Evolutionary conservation across 805 yeast species (phyloP).

Genomic region (Cyberlindnera misumaiensis): DNA sequence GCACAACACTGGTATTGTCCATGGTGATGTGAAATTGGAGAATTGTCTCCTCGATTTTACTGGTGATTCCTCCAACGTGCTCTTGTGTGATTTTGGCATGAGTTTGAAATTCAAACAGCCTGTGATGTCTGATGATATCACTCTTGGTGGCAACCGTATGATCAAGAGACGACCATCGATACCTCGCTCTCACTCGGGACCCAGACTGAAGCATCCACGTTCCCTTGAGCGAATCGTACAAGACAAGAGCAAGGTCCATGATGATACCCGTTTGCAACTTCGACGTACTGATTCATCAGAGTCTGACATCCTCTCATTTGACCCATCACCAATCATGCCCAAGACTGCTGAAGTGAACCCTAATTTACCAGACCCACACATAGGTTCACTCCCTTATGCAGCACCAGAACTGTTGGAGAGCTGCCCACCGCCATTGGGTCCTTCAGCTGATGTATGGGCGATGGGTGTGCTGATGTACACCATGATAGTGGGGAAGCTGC

Average conservation of each 20-base stretch:
- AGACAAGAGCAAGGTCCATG: constrained; percentile 25
- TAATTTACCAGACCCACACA: constrained; percentile 51
- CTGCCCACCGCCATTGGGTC: constrained; percentile 52
- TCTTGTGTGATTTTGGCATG: constrained; percentile 92
- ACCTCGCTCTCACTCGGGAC: constrained; percentile 29
- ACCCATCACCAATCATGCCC: constrained; percentile 12
- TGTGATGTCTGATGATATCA: constrained; percentile 13
- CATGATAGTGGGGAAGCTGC: constrained; percentile 65
- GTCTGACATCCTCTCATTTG: constrained; percentile 8
- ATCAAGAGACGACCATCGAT: constrained; percentile 24
- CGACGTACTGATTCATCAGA: constrained; percentile 1
- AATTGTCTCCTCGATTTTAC: constrained; percentile 46
- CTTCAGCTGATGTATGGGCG: constrained; percentile 86
- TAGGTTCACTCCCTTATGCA: constrained; percentile 90
- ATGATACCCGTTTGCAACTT: constrained; percentile 20
- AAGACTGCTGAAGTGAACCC: constrained; percentile 4
- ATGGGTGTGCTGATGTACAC: constrained; percentile 75
- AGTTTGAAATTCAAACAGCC: constrained; percentile 27
- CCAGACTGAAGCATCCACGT: constrained; percentile 8
- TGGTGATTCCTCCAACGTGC: constrained; percentile 26
- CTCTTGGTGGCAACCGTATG: constrained; percentile 21
- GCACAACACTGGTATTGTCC: constrained; percentile 65
- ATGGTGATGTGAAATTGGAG: constrained; percentile 70
- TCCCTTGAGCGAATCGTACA: constrained; percentile 20
- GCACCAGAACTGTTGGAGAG: constrained; percentile 77